Conservation (phyloP, 495 filamentous ascomycete species). For the Hypoxylon crocopeplum region DNA sequence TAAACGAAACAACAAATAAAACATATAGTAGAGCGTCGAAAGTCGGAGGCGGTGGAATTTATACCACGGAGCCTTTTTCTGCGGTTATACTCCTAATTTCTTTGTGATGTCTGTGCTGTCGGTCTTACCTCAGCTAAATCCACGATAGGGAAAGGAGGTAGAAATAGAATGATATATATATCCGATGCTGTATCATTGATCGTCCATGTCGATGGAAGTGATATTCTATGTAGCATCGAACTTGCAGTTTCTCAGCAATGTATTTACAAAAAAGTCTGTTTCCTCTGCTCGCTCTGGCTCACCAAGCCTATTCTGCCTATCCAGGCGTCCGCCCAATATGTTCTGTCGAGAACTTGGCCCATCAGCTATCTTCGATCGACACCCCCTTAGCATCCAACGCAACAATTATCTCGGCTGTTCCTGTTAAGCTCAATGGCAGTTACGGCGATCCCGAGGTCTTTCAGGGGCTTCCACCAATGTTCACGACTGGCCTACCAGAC, state of each 20-base stretch:
- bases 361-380: constrained; percentile 5
- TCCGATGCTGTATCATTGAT: too few species aligned
- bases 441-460: constrained; percentile 2
- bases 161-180: too few species aligned
- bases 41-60: constrained; percentile 2
- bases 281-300: not conserved
- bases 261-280: not conserved
- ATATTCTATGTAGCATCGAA: too few species aligned
- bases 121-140: not conserved
- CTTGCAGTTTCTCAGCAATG: not conserved
- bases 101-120: not conserved
- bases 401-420: constrained; percentile 2
- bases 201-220: too few species aligned
- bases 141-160: too few species aligned
- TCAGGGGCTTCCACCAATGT: not conserved
- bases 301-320: not conserved
- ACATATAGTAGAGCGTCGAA: not conserved
- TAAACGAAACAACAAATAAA: not conserved
- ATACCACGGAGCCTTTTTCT: too few species aligned
- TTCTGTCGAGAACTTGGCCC: constrained; percentile 1
- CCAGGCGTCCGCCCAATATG: not conserved
- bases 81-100: not conserved
- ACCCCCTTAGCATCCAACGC: constrained; percentile 9
- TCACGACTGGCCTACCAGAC: constrained; percentile 43
- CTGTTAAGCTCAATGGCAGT: constrained; percentile 6